A percentile compares a stretch with the other conserved stretches of the same genome.
phyloP scores from a whole-genome alignment of 208 protist species.

The Leishmania martiniquensis region DNA sequence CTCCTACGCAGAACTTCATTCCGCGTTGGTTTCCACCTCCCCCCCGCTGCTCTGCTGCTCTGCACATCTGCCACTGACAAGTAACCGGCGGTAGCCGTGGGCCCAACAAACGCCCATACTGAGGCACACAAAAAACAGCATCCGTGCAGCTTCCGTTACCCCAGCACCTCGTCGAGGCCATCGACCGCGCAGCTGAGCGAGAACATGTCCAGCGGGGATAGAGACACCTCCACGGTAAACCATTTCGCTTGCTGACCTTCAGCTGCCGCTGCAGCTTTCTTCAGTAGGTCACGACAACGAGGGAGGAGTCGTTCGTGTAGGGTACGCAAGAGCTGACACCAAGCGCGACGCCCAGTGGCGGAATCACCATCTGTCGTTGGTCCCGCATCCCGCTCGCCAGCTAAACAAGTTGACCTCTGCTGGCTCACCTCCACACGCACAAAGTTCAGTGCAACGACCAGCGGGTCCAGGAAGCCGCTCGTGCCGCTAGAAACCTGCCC shows the following conservation, averaged over 20 bases:
- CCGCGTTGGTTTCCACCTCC: neutral
- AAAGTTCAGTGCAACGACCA: slow-evolving; percentile 73
- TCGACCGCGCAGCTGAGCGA: slow-evolving; percentile 23
- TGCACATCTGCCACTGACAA: neutral
- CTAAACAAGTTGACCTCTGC: neutral
- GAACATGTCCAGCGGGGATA: slow-evolving; percentile 25
- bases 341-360: neutral
- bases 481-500: slow-evolving; percentile 38
- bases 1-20: neutral
- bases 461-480: slow-evolving; percentile 67
- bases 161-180: slow-evolving; percentile 7
- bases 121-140: neutral
- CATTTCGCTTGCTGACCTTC: neutral
- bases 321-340: slow-evolving; percentile 1
- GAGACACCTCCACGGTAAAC: slow-evolving; percentile 4
- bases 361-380: neutral
- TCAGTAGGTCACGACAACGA: slow-evolving; percentile 13
- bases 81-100: neutral
- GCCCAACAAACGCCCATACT: neutral
- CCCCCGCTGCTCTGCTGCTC: neutral
- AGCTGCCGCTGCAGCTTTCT: neutral
- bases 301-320: slow-evolving; percentile 14
- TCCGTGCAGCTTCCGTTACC: neutral
- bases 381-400: neutral
- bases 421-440: slow-evolving; percentile 40